Base-by-base conservation (phyloP, 2,329 filamentous ascomycete species). In the Hypoxylon sp. region DNA sequence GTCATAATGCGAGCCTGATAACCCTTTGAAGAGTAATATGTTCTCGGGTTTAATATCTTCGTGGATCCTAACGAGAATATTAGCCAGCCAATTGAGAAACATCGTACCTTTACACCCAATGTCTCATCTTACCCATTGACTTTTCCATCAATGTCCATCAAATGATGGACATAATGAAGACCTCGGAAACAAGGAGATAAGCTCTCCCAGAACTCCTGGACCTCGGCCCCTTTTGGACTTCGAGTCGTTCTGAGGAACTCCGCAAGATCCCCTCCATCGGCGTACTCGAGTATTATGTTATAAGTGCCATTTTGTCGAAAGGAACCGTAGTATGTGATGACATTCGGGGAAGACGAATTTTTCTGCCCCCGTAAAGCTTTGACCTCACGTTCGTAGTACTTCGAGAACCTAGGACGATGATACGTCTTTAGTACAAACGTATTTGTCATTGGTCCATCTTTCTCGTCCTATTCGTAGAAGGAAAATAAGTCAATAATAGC, bases 21-120 rank as follows among this genome's bases (percentile, higher is more conserved):
- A 4, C 5, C 66, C 64, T 17, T 63, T 69, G 24, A 60, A 55
- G 10, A 73, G 59, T 3, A 73, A 31, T 22, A 72, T 72, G 19
- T 73, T 72, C 26, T 66, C 65, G 2, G 68, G 70, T 26, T 71
- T 72, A 14, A 73, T 71, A 35, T 73, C 71, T 65, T 72, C 67
- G 46, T 72, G 70, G 14, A 69, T 69, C 33, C 71, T 73, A 42
- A 37, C 4, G 22, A 46, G 9, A 13, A 13, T 1, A 13, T 51
- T 22, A 55, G 39, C 52, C 11, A 54, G 17, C 3, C 6, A 31
- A 29, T 8, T 29, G 26, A 44, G 14, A 37, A 8, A 22, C 3
- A n/a, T 37, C 4, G 8, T 26, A 6, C n/a, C n/a, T 17, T 52
- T 9, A 0, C 3, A 26, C 10, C 4, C 11, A 4, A 42, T 26